Conservation (phyloP, 2,329 filamentous ascomycete genomes). For the Westerdykella ornata region DNA sequence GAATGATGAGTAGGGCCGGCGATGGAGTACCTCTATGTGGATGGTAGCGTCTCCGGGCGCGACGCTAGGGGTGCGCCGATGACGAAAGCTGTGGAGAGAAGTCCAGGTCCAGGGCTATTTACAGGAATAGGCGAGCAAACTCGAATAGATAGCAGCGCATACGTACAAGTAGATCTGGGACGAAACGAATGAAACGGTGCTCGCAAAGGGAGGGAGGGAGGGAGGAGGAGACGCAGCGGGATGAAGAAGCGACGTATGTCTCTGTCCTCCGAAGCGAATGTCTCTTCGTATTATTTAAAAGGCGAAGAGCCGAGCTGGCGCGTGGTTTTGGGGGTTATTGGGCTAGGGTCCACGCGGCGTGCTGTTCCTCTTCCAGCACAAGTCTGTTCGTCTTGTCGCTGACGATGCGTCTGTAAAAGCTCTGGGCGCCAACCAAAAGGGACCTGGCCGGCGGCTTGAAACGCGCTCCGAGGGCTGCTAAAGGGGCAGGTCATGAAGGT, state of each 20-base stretch:
- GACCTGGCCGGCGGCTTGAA: no score
- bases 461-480: no score
- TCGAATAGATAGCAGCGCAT: no score
- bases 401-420: no score
- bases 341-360: not conserved
- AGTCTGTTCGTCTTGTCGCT: not conserved
- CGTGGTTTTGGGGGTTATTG: not conserved
- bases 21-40: constrained; percentile 6
- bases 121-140: not conserved
- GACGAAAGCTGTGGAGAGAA: not conserved
- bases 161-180: no score
- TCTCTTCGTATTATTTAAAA: not conserved
- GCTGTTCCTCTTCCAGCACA: not conserved
- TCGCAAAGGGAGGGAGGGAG: not conserved
- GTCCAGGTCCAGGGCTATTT: not conserved
- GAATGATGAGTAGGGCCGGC: constrained; percentile 11
- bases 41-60: not conserved
- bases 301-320: not conserved
- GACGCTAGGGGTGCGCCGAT: not conserved
- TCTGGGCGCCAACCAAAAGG: not conserved
- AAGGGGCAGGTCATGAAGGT: no score
- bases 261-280: no score
- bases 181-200: not conserved
- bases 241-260: no score
- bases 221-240: not conserved